Conservation (phyloP, 257 asterid genomes). For the Agastache rugosa region DNA sequence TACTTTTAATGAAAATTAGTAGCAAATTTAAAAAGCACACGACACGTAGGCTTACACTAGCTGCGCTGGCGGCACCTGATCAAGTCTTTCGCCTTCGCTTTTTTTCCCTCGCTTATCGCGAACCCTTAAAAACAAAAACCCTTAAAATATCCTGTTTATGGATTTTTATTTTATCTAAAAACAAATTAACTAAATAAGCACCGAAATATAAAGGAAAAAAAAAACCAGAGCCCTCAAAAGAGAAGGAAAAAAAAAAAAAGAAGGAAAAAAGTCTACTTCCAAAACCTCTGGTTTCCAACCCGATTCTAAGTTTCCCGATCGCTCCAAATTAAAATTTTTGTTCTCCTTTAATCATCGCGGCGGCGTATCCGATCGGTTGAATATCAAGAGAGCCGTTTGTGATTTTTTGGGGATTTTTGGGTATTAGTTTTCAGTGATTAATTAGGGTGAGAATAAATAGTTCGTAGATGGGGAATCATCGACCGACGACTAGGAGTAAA, state of each 20-base stretch:
- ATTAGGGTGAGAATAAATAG: slow-evolving; percentile 30
- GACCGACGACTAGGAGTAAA: slow-evolving; percentile 91
- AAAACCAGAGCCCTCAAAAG: slow-evolving; percentile 24
- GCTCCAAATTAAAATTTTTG: slow-evolving; percentile 23
- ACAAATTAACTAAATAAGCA: neutral
- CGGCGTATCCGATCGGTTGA: slow-evolving; percentile 33
- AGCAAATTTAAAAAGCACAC: neutral
- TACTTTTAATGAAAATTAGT: too few species aligned
- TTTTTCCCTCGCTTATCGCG: neutral
- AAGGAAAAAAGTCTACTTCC: slow-evolving; percentile 19
- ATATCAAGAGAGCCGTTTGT: slow-evolving; percentile 17
- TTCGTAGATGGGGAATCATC: slow-evolving; percentile 69
- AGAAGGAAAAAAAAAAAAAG: neutral
- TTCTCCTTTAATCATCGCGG: slow-evolving; percentile 11
- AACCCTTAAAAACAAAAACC: too few species aligned
- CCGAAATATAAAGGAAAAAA: neutral
- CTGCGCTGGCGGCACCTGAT: slow-evolving; percentile 14
- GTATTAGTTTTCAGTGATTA: slow-evolving; percentile 21
- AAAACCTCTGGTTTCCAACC: slow-evolving; percentile 35
- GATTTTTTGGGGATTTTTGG: slow-evolving; percentile 6
- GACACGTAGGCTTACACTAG: neutral
- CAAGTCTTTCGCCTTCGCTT: neutral
- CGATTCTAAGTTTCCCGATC: slow-evolving; percentile 36
- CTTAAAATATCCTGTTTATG: slow-evolving; percentile 21
- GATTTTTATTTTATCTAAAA: neutral